phyloP scores from a whole-genome alignment of 495 filamentous ascomycete genomes.

The Aspergillus incahuasiensis region DNA sequence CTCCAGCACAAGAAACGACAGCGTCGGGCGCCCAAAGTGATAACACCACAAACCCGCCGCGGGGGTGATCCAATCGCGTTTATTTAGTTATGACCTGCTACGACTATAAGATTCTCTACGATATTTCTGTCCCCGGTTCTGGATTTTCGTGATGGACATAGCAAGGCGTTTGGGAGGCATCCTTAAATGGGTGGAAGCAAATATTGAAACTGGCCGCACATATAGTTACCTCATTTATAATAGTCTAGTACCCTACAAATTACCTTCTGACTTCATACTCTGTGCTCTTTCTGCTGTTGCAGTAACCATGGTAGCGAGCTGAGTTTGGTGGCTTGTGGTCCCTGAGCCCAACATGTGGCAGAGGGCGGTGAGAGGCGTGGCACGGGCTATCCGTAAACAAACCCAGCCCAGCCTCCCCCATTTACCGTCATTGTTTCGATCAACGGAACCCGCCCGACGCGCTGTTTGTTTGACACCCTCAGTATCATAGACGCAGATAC shows the following conservation, averaged over 20 bases:
- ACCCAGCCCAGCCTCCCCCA: conserved; percentile 18
- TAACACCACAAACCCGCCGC: not conserved
- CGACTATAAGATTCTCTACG: conserved; percentile 10
- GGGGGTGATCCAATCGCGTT: not conserved
- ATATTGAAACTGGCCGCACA: conserved; percentile 6
- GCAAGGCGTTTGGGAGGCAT: conserved; percentile 19
- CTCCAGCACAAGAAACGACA: not conserved
- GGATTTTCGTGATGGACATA: conserved; percentile 7
- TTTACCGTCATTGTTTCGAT: conserved; percentile 1
- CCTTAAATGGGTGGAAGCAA: conserved; percentile 1
- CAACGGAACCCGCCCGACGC: conserved; percentile 4
- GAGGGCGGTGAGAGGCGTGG: conserved; percentile 1
- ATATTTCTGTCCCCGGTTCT: not conserved
- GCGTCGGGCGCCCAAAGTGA: not conserved
- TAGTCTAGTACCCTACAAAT: not conserved
- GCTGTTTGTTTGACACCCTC: not conserved
- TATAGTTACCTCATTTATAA: conserved; percentile 1
- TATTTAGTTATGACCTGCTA: conserved; percentile 12
- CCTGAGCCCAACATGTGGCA: not conserved
- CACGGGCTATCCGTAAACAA: conserved; percentile 12
- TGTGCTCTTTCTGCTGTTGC: not conserved
- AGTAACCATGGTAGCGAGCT: not conserved
- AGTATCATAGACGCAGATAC: conserved; percentile 1
- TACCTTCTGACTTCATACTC: not conserved
- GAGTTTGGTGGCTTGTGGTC: not conserved